phyloP scores from a whole-genome alignment of 805 yeast species.

The Lachancea lanzarotensis region DNA sequence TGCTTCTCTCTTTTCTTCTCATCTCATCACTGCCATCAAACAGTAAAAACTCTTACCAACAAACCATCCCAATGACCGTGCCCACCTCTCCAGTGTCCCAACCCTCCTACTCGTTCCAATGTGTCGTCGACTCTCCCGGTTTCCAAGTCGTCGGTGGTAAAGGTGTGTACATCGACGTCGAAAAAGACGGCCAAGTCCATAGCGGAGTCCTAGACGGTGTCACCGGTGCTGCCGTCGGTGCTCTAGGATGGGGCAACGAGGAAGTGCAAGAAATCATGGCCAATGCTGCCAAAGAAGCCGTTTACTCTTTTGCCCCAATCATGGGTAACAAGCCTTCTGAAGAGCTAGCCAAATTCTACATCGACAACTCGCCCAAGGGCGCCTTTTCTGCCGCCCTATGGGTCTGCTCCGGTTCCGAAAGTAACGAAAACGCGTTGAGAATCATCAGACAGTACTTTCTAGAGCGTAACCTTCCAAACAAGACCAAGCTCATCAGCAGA shows the following conservation, averaged over 20 bases:
- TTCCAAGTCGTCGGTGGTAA: constrained; percentile 39
- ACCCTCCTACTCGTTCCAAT: constrained; percentile 40
- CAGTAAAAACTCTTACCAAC: too few relatives aligned
- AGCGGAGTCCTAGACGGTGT: constrained; percentile 37
- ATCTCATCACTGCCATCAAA: too few relatives aligned
- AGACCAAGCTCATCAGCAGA: constrained; percentile 39
- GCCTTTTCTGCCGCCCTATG: constrained; percentile 39
- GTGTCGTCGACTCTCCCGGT: constrained; percentile 33
- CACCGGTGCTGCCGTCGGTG: constrained; percentile 51
- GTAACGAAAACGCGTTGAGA: constrained; percentile 60
- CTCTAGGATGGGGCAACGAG: constrained; percentile 40
- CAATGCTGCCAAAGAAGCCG: constrained; percentile 34
- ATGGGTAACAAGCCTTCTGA: constrained; percentile 37
- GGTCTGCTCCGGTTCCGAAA: constrained; percentile 61
- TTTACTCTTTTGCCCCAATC: constrained; percentile 34
- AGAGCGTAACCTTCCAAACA: constrained; percentile 38
- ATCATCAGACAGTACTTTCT: constrained; percentile 44
- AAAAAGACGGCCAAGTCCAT: constrained; percentile 36
- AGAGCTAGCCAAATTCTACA: constrained; percentile 37
- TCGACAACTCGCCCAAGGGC: constrained; percentile 35
- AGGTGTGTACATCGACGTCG: constrained; percentile 38
- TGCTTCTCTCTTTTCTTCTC: too few relatives aligned
- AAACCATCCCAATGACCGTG: neutral
- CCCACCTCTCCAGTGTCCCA: constrained; percentile 4
- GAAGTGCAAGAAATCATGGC: constrained; percentile 31